Evolutionary conservation across 78 protist genomes (phyloP), one percentile per base, ranked within the genome.

Genomic region (Dictyostelium brefeldianum): DNA sequence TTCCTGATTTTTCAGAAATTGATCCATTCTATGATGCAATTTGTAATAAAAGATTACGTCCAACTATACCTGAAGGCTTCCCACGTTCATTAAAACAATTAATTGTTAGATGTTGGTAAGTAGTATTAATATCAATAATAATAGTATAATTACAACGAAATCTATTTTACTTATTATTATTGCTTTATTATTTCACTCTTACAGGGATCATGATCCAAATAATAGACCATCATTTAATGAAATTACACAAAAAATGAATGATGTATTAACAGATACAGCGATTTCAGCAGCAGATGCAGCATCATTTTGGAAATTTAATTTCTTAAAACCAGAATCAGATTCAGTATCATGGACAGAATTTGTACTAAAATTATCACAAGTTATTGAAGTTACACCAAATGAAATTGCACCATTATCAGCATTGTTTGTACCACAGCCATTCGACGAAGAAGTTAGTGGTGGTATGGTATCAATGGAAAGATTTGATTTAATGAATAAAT

Each of bases 1-100:
- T 82, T 80, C 92, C 89, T 70, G 94, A 93, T 4, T 85, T 84
- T 11, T 69, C 82, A 46, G 92, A 93, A 56, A 41, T 93, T 5
- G 89, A 83, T 18, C 90, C 91, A 65, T 93, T 93, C 51, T 85
- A 81, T 62, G 92, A 83, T 47, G 90, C 93, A 46, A 87, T 87
- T 77, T 87, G 93, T 65, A 87, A 87, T 65, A 74, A 87, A 51
- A 87, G 64, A 87, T 25, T 87, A 43, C 41, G 93, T 48, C 93
- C 93, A 77, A 47, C 84, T 10, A 87, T 87, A 51, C 93, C 93
- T 57, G 15, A 15, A 15, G 10, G 64, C 14, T 77, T 77, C 51
- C 93, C 93, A 43, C 46, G 31, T 17, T 87, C 93, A 46, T 50
- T 87, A 47, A 27, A 67, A 51, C 25, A 20, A n/a, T 74, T 77